These are phyloP conservation scores for Neurospora sp. DNA, from an alignment of 495 filamentous ascomycete genomes.

Conservation along the genomic window DNA sequence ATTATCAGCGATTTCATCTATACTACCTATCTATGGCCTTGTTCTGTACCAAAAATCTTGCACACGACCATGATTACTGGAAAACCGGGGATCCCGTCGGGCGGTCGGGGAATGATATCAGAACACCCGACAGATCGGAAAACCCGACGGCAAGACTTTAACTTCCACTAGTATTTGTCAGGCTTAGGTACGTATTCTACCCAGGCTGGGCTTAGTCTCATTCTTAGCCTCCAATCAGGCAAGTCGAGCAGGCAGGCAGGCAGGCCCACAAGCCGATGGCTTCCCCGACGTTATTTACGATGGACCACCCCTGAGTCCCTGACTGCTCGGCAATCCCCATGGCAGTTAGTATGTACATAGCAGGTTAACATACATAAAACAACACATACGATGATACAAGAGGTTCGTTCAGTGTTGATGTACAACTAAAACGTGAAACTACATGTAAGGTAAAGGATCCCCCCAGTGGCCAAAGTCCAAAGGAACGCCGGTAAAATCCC, in stretches of 20 bases:
- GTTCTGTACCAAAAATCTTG: not conserved
- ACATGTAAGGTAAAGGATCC: not conserved
- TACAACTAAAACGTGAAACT: not conserved
- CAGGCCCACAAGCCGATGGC: not conserved
- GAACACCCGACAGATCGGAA: not conserved
- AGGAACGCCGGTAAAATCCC: not conserved
- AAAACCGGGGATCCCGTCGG: not conserved
- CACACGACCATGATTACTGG: not conserved
- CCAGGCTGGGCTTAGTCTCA: too few relatives aligned
- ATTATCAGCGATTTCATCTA: not conserved
- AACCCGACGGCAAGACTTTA: not conserved
- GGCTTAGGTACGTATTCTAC: not conserved
- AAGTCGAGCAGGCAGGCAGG: too few relatives aligned
- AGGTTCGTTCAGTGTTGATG: not conserved
- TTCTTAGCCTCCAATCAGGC: too few relatives aligned
- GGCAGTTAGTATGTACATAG: not conserved
- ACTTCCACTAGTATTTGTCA: not conserved
- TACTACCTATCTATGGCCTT: not conserved
- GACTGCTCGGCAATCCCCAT: not conserved
- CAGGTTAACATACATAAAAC: not conserved
- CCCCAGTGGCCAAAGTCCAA: not conserved
- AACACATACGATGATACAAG: not conserved
- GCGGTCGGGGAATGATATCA: not conserved
- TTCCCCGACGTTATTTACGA: not conserved
- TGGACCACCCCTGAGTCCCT: not conserved